Evolutionary conservation across 2,329 filamentous ascomycete genomes (phyloP).

Genomic region (Beauveria bassiana): DNA sequence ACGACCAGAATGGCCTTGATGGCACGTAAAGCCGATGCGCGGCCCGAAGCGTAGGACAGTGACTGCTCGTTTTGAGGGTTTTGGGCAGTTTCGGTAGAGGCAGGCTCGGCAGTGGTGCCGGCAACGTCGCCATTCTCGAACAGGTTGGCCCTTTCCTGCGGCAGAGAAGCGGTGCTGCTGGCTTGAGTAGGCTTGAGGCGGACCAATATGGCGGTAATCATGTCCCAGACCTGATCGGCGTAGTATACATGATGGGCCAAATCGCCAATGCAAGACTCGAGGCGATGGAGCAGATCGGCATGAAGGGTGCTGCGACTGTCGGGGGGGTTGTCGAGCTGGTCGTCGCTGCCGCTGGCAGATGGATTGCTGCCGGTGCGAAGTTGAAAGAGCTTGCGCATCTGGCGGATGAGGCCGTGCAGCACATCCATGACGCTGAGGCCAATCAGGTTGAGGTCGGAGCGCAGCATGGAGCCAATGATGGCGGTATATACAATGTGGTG

Average conservation of each 20-base stretch:
- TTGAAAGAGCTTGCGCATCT: slow-evolving; percentile 71
- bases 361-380: slow-evolving; percentile 37
- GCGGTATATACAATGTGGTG: slow-evolving; percentile 69
- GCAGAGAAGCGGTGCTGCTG: slow-evolving; percentile 35
- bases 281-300: slow-evolving; percentile 56
- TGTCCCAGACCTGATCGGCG: slow-evolving; percentile 89
- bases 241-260: slow-evolving; percentile 95
- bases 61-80: slow-evolving; percentile 39
- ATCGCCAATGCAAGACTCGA: slow-evolving; percentile 81
- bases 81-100: slow-evolving; percentile 34
- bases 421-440: slow-evolving; percentile 96
- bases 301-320: slow-evolving; percentile 39
- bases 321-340: slow-evolving; percentile 24
- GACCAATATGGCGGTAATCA: slow-evolving; percentile 73
- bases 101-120: slow-evolving; percentile 21
- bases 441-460: slow-evolving; percentile 87
- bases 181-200: slow-evolving; percentile 62
- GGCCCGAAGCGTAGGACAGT: slow-evolving; percentile 47
- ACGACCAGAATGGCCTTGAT: slow-evolving; percentile 77
- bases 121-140: slow-evolving; percentile 28
- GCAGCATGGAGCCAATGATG: slow-evolving; percentile 74
- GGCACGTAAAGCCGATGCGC: slow-evolving; percentile 62
- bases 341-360: slow-evolving; percentile 25
- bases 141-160: slow-evolving; percentile 38
- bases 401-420: slow-evolving; percentile 73